Percentiles rank a stretch among this genome's conserved stretches.
Evolutionary conservation across 768 basidiomycete species (phyloP).

Genomic region (Boletus rubescentipes): DNA sequence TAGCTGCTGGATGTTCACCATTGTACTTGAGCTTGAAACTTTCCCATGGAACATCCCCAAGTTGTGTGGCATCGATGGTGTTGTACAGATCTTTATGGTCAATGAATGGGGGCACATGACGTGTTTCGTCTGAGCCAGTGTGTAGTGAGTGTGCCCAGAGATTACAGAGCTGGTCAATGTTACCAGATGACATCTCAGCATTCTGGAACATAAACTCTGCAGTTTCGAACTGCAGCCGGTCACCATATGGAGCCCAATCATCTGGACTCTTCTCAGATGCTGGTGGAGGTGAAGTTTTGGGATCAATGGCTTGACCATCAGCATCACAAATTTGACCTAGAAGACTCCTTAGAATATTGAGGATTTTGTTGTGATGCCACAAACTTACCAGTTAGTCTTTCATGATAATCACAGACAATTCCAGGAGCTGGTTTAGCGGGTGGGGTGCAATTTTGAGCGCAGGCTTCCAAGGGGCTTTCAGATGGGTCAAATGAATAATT

Average conservation of each 20-base stretch:
- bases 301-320: too few species aligned
- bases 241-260: background rate
- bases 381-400: too few species aligned
- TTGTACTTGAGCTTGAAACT: slow-evolving; percentile 17
- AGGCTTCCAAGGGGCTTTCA: too few species aligned
- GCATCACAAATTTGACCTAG: too few species aligned
- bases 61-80: slow-evolving; percentile 34
- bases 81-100: slow-evolving; percentile 4
- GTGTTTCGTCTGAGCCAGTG: too few species aligned
- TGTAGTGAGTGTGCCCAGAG: background rate
- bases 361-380: too few species aligned
- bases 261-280: background rate
- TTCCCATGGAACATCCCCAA: slow-evolving; percentile 39
- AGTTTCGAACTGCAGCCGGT: background rate
- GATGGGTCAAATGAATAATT: too few species aligned
- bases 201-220: background rate
- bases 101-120: background rate
- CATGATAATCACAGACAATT: too few species aligned
- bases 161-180: background rate
- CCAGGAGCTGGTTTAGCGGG: too few species aligned
- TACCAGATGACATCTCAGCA: background rate
- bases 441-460: too few species aligned
- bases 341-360: too few species aligned
- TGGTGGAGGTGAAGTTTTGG: too few species aligned
- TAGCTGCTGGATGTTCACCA: background rate